Evolutionary conservation across 2,329 filamentous ascomycete genomes (phyloP).

Genomic region (Penicillium sumatraense): DNA sequence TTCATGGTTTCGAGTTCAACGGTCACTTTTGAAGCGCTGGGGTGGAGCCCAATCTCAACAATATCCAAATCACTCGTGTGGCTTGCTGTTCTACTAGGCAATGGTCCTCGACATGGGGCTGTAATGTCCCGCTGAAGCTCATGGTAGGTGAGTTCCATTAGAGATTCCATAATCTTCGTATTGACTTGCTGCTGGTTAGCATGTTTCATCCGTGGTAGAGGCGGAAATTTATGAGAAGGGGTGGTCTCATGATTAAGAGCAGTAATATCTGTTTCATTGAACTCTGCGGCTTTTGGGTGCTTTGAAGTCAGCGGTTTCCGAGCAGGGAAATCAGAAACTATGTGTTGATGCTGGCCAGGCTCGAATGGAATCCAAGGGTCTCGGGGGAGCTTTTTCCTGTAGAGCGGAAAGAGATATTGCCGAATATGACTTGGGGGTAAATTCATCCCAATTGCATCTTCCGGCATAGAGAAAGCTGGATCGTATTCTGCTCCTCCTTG

Average conservation of each 20-base stretch:
- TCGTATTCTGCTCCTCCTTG: not conserved
- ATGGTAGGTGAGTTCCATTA: constrained; percentile 33
- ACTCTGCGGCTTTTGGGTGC: not conserved
- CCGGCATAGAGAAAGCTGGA: not conserved
- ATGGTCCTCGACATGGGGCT: constrained; percentile 19
- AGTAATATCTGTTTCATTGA: not conserved
- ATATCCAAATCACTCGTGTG: constrained; percentile 19
- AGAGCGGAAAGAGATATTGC: constrained; percentile 1
- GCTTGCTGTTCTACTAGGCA: constrained; percentile 17
- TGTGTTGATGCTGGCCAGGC: no score
- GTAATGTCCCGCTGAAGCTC: constrained; percentile 36
- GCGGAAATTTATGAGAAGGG: not conserved
- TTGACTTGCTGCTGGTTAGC: not conserved
- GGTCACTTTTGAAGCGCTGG: constrained; percentile 21
- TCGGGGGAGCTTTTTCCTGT: not conserved
- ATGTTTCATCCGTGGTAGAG: not conserved
- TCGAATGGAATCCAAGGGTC: not conserved
- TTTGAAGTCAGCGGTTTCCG: not conserved
- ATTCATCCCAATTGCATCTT: not conserved
- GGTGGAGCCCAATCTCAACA: constrained; percentile 20
- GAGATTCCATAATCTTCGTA: constrained; percentile 26
- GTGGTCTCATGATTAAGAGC: not conserved
- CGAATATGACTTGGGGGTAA: not conserved
- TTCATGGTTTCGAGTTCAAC: constrained; percentile 15
- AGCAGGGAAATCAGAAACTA: no score